Base-by-base conservation (phyloP, 371 early-diverging fungal genomes). In the Mortierella sp. region DNA sequence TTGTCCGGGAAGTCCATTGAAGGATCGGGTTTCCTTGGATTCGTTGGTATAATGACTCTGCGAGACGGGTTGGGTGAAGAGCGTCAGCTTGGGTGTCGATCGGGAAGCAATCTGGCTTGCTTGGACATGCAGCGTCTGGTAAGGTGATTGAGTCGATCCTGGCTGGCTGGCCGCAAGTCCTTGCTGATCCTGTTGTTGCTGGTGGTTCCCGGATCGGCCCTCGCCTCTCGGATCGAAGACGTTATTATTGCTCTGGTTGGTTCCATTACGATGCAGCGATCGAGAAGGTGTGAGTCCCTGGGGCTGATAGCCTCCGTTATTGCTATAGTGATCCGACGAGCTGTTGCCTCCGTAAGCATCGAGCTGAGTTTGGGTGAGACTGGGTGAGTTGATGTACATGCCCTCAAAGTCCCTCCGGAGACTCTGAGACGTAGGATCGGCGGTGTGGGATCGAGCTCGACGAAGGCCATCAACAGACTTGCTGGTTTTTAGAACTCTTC, bases 1-100 rank as follows among this genome's bases (percentile, higher is more conserved):
- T 42, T 80, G 84, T 42, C 78, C 78, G 24, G 83, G 75, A 8
- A 65, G 44, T 14, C 87, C 87, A 60, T 81, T 82, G 74, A 82
- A 87, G 11, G 87, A 87, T 8, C 84, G 84, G 24, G 84, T 84
- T 72, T 87, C 87, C 70, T 84, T 84, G 57, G 84, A 84, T 44
- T 84, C 84, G 38, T 54, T 87, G 28, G 58, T 81, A 57, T 80
- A 79, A 44, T 77, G 63, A 58, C 79, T 74, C 28, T 87, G 87
- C 3, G 74, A 65, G n/a, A 76, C 73, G 5, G 84, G 71, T 50
- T 83, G 81, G 2, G 79, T 74, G 70, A 77, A 77, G 55, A 84
- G 84, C 6, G 87, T 73, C 31, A 84, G 77, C 72, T 84, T 87
- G 31, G 84, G 84, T 7, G 87, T 83, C 6, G 87, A 84, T 68